Evolutionary conservation across 169 alveolate genomes (phyloP).

Genomic region (Babesia ovata): DNA sequence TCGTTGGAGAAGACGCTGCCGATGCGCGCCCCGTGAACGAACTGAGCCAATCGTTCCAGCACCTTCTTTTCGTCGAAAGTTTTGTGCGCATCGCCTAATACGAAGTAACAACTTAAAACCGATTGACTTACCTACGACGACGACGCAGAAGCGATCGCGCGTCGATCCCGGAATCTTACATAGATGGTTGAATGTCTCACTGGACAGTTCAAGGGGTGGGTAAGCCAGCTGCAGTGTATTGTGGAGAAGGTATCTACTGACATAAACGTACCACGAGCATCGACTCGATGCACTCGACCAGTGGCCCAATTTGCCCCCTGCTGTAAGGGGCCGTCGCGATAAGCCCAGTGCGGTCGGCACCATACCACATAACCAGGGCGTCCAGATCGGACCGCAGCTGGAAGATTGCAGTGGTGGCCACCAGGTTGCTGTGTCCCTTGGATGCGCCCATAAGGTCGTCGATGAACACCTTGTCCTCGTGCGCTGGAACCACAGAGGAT

Average conservation of each 20-base stretch:
- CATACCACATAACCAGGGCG: slow-evolving; percentile 13
- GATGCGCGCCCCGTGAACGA: not conserved
- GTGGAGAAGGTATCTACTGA: not conserved
- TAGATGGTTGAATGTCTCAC: slow-evolving; percentile 4
- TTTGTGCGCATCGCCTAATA: not conserved
- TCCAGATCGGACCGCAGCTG: not conserved
- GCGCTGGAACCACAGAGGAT: not conserved
- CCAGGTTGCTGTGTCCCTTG: slow-evolving; percentile 2
- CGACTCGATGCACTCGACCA: slow-evolving; percentile 2
- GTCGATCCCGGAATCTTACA: not conserved
- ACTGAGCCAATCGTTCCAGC: not conserved
- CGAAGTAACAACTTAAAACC: not conserved
- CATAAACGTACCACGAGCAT: slow-evolving; percentile 4
- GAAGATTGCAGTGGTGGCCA: not conserved
- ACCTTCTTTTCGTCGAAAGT: slow-evolving; percentile 6
- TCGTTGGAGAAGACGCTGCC: slow-evolving; percentile 21
- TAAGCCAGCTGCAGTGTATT: not conserved
- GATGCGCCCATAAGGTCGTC: slow-evolving; percentile 11
- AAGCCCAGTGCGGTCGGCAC: not conserved
- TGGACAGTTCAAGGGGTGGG: slow-evolving; percentile 23
- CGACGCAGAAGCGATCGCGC: slow-evolving; percentile 15
- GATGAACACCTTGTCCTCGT: slow-evolving; percentile 3
- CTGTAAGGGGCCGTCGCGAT: slow-evolving; percentile 12
- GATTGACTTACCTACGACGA: not conserved
- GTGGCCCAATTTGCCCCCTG: not conserved